Evolutionary conservation across 495 filamentous ascomycete genomes (phyloP).

Genomic region (Penicillium maclennaniae): DNA sequence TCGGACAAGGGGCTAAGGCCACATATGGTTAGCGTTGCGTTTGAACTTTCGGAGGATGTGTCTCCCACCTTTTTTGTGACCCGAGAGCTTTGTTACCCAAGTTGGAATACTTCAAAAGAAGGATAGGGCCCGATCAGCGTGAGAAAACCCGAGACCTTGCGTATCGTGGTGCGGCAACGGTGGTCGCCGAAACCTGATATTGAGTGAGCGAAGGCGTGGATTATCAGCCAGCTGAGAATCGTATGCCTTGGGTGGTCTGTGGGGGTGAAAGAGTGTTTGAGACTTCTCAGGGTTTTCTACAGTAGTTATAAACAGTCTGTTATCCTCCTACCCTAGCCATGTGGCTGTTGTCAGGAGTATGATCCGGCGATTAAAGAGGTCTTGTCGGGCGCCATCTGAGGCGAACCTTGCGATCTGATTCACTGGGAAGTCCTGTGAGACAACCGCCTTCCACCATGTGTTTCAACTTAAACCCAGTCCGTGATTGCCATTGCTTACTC

Average conservation of each 20-base stretch:
- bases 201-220: neutral
- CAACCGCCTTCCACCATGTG: neutral
- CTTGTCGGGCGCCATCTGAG: constrained; percentile 5
- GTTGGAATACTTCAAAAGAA: too few species aligned
- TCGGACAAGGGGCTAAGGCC: too few species aligned
- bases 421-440: neutral
- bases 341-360: constrained; percentile 3
- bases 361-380: constrained; percentile 7
- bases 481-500: constrained; percentile 1
- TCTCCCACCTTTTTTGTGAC: too few species aligned
- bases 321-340: neutral
- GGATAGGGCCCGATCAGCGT: too few species aligned
- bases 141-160: too few species aligned
- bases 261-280: neutral
- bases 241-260: constrained; percentile 1
- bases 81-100: too few species aligned
- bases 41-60: too few species aligned
- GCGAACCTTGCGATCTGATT: neutral
- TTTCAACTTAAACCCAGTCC: neutral
- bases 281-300: neutral
- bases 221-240: constrained; percentile 1
- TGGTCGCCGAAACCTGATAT: too few species aligned
- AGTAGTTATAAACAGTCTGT: constrained; percentile 1
- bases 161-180: too few species aligned
- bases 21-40: too few species aligned